Evolutionary conservation across 2,329 filamentous ascomycete genomes (phyloP), one percentile per base, ranked within the genome.

Genomic region (Colletotrichum trifolii): DNA sequence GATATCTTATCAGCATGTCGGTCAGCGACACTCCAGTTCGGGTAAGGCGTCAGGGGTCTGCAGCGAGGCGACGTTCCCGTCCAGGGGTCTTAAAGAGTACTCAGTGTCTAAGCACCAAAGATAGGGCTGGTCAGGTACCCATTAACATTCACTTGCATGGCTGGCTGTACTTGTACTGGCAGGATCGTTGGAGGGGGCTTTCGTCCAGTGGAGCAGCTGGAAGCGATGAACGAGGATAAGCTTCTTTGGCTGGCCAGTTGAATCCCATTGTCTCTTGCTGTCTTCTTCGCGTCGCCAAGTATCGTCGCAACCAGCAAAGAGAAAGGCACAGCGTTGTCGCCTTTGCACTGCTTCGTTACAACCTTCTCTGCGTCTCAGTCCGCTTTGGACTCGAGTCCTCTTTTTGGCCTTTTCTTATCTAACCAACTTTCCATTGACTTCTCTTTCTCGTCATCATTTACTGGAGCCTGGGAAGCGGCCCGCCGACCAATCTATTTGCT

Each of bases 11-110:
- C 64, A 8, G 6, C 1, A 12, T 9, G 3, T 8, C 6, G n/a
- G n/a, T 38, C 36, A 39, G 1, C 25, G 25, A 25, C 25, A 3
- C 25, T 25, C 64, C 67, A 56, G 53, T 52, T 52, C n/a, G 35
- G 60, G 67, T 33, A 65, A 59, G 60, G 67, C 49, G 57, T 54
- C 64, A 68, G 64, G 67, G 67, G 67, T 65, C 60, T 47, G 34
- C 25, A 25, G 25, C 34, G 40, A 64, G 52, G 52, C 53, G 64
- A 53, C 61, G 45, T 33, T 50, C 36, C 59, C 48, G 25, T 25
- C 25, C 25, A 25, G 25, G 25, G 25, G 25, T 25, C 25, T 25
- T 25, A 25, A 25, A 25, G 25, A 25, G 25, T 25, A 25, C 25
- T 25, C 25, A 5, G 5, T 5, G 4, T 25, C 25, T 25, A 25